Evolutionary conservation across 805 yeast species (phyloP), one percentile per base, ranked within the genome.

Genomic region (Cyberlindnera samutprakarnensis): DNA sequence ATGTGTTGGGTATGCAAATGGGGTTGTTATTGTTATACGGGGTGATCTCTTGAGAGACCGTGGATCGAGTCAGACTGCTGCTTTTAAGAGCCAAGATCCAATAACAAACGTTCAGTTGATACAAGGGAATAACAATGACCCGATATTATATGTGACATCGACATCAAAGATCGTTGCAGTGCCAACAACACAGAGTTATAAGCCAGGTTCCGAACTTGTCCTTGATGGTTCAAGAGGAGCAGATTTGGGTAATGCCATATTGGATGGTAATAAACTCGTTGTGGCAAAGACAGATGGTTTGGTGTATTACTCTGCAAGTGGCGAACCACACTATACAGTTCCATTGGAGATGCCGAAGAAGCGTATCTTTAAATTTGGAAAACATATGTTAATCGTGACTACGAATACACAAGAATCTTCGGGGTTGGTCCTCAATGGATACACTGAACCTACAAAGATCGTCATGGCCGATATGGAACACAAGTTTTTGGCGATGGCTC

Each of bases 1-100:
- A 6, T 88, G 82, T 0, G 59, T 84, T 28, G 95, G 95, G 0
- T 84, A 75, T 46, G 79, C 88, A 11, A 80, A 87, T 53, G 98
- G 98, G 3, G 67, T 75, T 14, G 86, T 88, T 3, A 62, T 88
- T 2, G 59, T 88, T 6, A 72, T 88, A 0, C 61, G 97, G 40
- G 98, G 98, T 7, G 97, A 92, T 54, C 55, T 92, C 20, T 43
- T 85, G 6, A 74, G 87, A 44, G 98, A 92, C 50, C 63, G 95
- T 37, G 97, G 97, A 0, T 76, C 95, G 8, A 72, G 92, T 42
- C 97, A 90, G 48, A 63, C 96, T 18, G 54, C 80, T 0, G 76
- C 88, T 1, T 84, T 77, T 50, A 84, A 80, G 37, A 56, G 58
- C 12, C 59, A 66, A 3, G 92, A 85, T 30, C 95, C 96, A 1